Conservation (phyloP, 768 basidiomycete species). For the Neoboletus magnificus region DNA sequence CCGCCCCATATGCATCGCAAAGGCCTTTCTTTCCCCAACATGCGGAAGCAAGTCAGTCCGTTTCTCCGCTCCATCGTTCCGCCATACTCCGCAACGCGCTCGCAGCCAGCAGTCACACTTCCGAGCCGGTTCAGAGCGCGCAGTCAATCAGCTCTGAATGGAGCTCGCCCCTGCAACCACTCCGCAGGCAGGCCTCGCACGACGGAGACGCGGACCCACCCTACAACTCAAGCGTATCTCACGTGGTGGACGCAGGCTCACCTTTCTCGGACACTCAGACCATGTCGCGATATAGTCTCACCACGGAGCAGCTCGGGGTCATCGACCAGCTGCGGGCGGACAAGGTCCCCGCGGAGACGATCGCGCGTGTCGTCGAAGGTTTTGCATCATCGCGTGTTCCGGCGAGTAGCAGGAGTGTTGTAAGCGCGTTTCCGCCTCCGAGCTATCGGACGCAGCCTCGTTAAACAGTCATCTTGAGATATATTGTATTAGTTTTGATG, state of each 20-base stretch:
- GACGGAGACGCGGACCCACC: not conserved
- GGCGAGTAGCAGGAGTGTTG: not conserved
- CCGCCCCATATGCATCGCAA: not conserved
- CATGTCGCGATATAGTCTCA: constrained; percentile 4
- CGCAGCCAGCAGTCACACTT: not conserved
- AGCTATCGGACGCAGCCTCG: constrained; percentile 17
- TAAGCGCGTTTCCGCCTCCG: constrained; percentile 14
- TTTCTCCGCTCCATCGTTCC: constrained; percentile 8
- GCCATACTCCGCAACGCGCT: constrained; percentile 15
- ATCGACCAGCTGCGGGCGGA: constrained; percentile 8
- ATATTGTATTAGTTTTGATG: not conserved
- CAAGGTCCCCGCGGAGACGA: constrained; percentile 13
- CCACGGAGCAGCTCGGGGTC: constrained; percentile 10
- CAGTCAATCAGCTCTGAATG: constrained; percentile 1
- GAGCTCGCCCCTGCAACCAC: constrained; percentile 2
- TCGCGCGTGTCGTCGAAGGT: constrained; percentile 14
- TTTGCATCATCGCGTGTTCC: not conserved
- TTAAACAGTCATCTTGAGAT: not conserved
- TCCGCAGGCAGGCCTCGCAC: not conserved
- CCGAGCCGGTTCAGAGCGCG: not conserved
- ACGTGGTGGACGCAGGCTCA: not conserved
- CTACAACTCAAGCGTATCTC: not conserved
- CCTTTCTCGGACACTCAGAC: not conserved
- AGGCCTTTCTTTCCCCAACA: not conserved
- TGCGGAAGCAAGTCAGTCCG: not conserved